Evolutionary conservation across 2,329 filamentous ascomycete species (phyloP).

Genomic region (Penicillium freii): DNA sequence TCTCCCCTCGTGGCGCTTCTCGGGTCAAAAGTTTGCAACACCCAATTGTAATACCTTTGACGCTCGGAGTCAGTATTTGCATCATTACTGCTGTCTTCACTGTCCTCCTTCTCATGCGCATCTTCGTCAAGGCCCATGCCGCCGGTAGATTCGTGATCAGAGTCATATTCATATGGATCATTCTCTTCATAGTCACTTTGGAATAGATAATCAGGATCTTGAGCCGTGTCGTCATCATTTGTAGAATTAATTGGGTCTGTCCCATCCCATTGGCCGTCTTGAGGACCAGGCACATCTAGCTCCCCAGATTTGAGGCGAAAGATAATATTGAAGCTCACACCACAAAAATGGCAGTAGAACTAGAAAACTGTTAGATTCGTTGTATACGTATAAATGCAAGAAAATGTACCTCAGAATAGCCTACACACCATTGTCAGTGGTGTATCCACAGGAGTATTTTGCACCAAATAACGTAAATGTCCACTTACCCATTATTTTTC

Average conservation of each 20-base stretch:
- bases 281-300: background rate
- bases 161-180: conserved; percentile 10
- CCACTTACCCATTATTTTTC: background rate
- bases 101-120: background rate
- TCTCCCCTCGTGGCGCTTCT: background rate
- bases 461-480: background rate
- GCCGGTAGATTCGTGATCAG: conserved; percentile 4
- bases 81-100: background rate
- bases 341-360: conserved; percentile 20
- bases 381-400: background rate
- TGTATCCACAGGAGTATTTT: background rate
- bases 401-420: background rate
- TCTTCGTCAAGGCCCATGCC: background rate
- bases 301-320: conserved; percentile 11
- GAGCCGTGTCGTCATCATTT: background rate
- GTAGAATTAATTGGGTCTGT: background rate
- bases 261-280: background rate
- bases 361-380: background rate
- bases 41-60: conserved; percentile 2
- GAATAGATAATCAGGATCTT: conserved; percentile 3
- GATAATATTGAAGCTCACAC: conserved; percentile 21
- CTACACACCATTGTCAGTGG: background rate
- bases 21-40: background rate
- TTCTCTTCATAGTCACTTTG: background rate
- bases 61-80: background rate